These are phyloP conservation scores for Dothiorella sarmentorum DNA, from an alignment of 2,329 filamentous ascomycete genomes.

Conservation along the genomic window DNA sequence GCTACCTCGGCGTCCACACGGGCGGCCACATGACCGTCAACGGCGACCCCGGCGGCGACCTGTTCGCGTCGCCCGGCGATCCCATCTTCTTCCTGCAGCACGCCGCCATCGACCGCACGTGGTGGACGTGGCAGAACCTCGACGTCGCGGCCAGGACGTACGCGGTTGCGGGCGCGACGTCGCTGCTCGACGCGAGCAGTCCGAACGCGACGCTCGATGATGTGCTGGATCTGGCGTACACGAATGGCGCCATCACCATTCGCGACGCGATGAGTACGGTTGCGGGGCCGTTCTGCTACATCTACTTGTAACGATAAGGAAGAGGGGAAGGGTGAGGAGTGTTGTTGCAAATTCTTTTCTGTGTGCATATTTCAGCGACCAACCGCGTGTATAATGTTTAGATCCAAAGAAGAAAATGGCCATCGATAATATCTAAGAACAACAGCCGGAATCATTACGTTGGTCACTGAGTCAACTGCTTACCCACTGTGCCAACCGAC, in stretches of 20 bases:
- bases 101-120: slow-evolving; percentile 47
- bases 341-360: neutral
- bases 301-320: slow-evolving; percentile 30
- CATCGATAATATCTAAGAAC: too few relatives aligned
- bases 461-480: too few relatives aligned
- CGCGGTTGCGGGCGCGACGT: slow-evolving; percentile 44
- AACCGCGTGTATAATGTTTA: too few relatives aligned
- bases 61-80: slow-evolving; percentile 46
- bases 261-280: slow-evolving; percentile 42
- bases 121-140: slow-evolving; percentile 51
- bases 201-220: slow-evolving; percentile 47
- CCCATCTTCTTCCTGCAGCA: slow-evolving; percentile 50
- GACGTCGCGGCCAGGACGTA: slow-evolving; percentile 38
- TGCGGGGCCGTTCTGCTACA: slow-evolving; percentile 47
- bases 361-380: neutral
- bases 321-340: too few relatives aligned
- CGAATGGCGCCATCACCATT: slow-evolving; percentile 32
- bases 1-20: slow-evolving; percentile 44
- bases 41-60: slow-evolving; percentile 46
- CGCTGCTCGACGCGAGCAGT: slow-evolving; percentile 42
- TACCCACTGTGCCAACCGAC: too few relatives aligned
- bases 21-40: slow-evolving; percentile 48
- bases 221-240: slow-evolving; percentile 39
- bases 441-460: too few relatives aligned
- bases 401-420: neutral